phyloP scores from a whole-genome alignment of 495 filamentous ascomycete species.

The Stereocaulon alpinum region DNA sequence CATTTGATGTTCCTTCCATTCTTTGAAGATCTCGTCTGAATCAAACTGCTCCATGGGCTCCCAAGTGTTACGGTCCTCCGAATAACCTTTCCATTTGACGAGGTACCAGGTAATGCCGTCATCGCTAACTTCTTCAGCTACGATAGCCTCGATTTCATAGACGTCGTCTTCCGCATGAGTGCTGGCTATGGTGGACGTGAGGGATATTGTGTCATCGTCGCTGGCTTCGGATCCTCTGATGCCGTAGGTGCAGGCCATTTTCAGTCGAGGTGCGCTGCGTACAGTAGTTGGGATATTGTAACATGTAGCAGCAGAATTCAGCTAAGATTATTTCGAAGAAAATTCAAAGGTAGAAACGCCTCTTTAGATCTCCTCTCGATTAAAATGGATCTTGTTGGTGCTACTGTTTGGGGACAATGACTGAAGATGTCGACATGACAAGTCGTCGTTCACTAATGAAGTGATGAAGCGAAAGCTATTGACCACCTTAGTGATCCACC shows the following conservation, averaged over 20 bases:
- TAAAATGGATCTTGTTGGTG: too few species aligned
- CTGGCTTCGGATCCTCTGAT: conserved; percentile 10
- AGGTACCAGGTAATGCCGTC: conserved; percentile 40
- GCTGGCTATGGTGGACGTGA: conserved; percentile 47
- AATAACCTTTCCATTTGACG: conserved; percentile 58
- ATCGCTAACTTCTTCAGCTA: conserved; percentile 39
- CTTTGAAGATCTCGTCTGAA: conserved; percentile 33
- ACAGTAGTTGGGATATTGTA: too few species aligned
- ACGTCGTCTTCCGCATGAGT: conserved; percentile 24
- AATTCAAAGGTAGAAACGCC: too few species aligned
- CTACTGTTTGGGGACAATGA: too few species aligned
- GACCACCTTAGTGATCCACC: too few species aligned
- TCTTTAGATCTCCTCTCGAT: too few species aligned
- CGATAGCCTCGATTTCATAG: conserved; percentile 37
- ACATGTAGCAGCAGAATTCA: too few species aligned
- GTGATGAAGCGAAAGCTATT: too few species aligned
- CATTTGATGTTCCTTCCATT: conserved; percentile 45
- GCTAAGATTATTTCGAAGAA: too few species aligned
- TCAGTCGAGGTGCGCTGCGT: not conserved
- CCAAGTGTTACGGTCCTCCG: conserved; percentile 49
- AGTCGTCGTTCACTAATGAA: too few species aligned
- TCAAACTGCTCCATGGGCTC: conserved; percentile 49
- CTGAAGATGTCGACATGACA: too few species aligned
- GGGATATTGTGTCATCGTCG: conserved; percentile 49
- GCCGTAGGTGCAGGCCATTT: not conserved